A percentile compares a stretch with the other conserved stretches of the same genome.
Conservation (phyloP, 495 filamentous ascomycete genomes). For the Elasticomyces elasticus region DNA sequence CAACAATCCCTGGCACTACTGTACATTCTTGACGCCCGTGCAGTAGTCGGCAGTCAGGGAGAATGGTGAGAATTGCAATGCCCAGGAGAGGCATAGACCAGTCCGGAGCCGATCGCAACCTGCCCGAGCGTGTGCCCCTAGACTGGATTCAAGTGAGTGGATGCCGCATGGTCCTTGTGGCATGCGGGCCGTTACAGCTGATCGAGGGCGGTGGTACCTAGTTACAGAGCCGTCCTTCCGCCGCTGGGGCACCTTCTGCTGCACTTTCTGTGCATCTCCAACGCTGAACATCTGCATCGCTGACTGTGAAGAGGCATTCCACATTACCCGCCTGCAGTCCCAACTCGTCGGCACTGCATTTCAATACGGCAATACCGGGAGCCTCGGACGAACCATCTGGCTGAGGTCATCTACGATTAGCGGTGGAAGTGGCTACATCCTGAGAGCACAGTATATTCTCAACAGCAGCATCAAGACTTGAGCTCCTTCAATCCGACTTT, state of each 20-base stretch:
- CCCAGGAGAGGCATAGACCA: background rate
- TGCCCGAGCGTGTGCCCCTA: background rate
- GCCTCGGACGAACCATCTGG: no score
- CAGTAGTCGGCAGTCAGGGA: background rate
- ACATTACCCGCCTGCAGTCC: background rate
- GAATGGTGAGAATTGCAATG: conserved; percentile 2
- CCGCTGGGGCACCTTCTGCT: background rate
- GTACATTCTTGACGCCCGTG: background rate
- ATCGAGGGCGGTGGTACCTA: background rate
- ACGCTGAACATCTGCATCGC: background rate
- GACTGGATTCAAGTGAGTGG: background rate
- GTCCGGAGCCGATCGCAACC: background rate
- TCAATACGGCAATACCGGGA: no score
- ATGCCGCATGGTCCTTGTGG: conserved; percentile 3
- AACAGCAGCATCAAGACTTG: background rate
- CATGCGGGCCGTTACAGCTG: conserved; percentile 10
- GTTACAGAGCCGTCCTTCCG: background rate
- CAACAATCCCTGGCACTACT: background rate
- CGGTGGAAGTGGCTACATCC: background rate
- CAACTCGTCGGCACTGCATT: background rate
- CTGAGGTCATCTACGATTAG: background rate
- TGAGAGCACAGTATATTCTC: background rate
- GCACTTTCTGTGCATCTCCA: background rate
- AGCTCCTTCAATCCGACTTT: background rate
- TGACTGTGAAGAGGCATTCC: background rate